Percentiles rank a stretch among this genome's conserved stretches.
Evolutionary conservation across 164 flowering plant genomes (phyloP).

Genomic region (Annona cherimola): DNA sequence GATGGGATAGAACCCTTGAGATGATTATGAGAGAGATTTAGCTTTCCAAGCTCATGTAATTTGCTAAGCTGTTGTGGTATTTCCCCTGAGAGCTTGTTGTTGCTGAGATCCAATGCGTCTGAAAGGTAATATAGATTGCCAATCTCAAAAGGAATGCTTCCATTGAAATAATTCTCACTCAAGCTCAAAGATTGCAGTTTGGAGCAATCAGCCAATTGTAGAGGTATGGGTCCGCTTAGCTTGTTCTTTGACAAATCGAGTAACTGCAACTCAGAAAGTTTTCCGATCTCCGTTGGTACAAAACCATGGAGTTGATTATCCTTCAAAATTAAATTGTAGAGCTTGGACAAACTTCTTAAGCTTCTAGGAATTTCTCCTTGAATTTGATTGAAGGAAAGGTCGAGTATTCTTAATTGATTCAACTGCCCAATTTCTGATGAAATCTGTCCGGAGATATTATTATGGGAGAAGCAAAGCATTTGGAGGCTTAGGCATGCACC

Average conservation of each 20-base stretch:
- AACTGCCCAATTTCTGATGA: not conserved
- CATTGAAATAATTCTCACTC: not conserved
- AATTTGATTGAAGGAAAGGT: not conserved
- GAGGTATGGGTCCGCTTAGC: not conserved
- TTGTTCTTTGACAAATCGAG: slow-evolving; percentile 2
- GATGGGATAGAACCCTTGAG: slow-evolving; percentile 4
- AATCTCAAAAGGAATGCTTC: slow-evolving; percentile 1
- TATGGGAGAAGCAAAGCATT: not conserved
- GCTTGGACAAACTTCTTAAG: not conserved
- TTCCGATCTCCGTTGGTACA: slow-evolving; percentile 3
- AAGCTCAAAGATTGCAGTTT: slow-evolving; percentile 4
- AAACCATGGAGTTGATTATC: not conserved
- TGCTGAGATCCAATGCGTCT: not conserved
- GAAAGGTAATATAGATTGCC: not conserved
- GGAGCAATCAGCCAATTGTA: slow-evolving; percentile 15
- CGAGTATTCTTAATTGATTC: not conserved
- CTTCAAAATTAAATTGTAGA: not conserved
- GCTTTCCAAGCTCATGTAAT: not conserved
- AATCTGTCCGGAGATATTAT: not conserved
- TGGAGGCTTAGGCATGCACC: not conserved
- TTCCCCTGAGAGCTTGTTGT: not conserved
- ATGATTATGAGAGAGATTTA: slow-evolving; percentile 8
- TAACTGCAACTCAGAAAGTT: not conserved
- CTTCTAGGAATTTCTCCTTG: slow-evolving; percentile 1
- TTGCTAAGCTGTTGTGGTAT: slow-evolving; percentile 7